A percentile compares a stretch with the other conserved stretches of the same genome.
Conservation (phyloP, 164 flowering plant species). For the Akebia trifoliata region DNA sequence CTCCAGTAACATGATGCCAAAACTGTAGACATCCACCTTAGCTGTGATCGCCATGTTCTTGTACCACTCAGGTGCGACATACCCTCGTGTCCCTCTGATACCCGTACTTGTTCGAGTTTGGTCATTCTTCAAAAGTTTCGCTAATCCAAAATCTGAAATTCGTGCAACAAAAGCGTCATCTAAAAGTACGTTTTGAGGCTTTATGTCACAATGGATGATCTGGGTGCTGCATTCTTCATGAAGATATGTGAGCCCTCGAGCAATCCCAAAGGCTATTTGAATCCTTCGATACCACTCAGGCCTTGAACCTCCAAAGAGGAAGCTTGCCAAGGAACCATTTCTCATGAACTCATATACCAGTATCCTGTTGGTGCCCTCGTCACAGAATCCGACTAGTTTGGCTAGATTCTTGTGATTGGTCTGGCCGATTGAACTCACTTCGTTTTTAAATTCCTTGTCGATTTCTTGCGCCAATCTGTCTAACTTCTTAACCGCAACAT, state of each 20-base stretch:
- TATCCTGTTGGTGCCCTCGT: constrained; percentile 19
- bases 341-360: constrained; percentile 25
- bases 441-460: constrained; percentile 19
- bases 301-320: constrained; percentile 18
- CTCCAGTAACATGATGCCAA: constrained; percentile 25
- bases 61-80: constrained; percentile 30
- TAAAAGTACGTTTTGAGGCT: constrained; percentile 24
- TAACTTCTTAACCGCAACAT: constrained; percentile 21
- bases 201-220: constrained; percentile 25
- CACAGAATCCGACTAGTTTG: constrained; percentile 22
- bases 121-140: constrained; percentile 19
- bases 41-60: constrained; percentile 17
- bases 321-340: constrained; percentile 16
- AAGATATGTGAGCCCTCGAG: constrained; percentile 21
- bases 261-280: constrained; percentile 18
- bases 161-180: constrained; percentile 13
- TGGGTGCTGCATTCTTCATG: constrained; percentile 23
- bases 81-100: constrained; percentile 26
- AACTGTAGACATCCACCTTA: constrained; percentile 29
- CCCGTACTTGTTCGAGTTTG: constrained; percentile 18
- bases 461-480: constrained; percentile 8
- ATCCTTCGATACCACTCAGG: constrained; percentile 17
- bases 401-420: constrained; percentile 26
- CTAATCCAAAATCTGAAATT: constrained; percentile 30
- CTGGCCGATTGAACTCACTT: constrained; percentile 19